phyloP scores from a whole-genome alignment of 1,284 basidiomycete genomes.

The Vanrija humicola region DNA sequence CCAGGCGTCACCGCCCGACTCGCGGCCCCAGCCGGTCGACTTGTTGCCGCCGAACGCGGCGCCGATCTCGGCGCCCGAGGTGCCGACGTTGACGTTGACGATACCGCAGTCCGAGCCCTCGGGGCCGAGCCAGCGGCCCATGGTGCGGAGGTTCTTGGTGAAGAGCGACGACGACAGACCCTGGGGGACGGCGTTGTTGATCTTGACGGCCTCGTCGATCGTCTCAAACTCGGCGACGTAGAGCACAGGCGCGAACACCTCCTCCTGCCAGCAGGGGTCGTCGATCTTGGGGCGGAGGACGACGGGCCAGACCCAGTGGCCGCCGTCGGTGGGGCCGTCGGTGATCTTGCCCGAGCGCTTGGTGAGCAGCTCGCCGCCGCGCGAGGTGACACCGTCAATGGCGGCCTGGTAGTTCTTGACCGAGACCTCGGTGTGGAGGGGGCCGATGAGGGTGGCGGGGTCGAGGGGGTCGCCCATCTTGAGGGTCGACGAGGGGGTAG shows the following conservation, averaged over 20 bases:
- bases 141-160: constrained; percentile 73
- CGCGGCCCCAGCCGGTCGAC: constrained; percentile 77
- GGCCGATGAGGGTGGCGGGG: constrained; percentile 71
- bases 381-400: constrained; percentile 60
- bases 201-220: constrained; percentile 78
- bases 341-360: constrained; percentile 45
- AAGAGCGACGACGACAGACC: constrained; percentile 83
- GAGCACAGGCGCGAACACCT: constrained; percentile 55
- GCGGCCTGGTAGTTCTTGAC: constrained; percentile 65
- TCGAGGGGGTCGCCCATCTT: constrained; percentile 78
- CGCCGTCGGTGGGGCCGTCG: constrained; percentile 44
- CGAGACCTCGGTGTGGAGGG: constrained; percentile 69
- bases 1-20: constrained; percentile 95
- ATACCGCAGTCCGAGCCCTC: constrained; percentile 80
- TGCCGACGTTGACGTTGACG: constrained; percentile 87
- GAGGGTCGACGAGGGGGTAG: constrained; percentile 50
- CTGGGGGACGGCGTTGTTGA: constrained; percentile 91
- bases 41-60: constrained; percentile 92
- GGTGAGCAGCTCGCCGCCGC: constrained; percentile 65
- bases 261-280: constrained; percentile 43
- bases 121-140: constrained; percentile 89
- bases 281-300: constrained; percentile 56
- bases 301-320: constrained; percentile 85
- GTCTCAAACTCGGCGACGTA: constrained; percentile 85
- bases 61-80: constrained; percentile 89